Evolutionary conservation across 345 rosid species (phyloP).

Genomic region (Eucalyptus virginea): DNA sequence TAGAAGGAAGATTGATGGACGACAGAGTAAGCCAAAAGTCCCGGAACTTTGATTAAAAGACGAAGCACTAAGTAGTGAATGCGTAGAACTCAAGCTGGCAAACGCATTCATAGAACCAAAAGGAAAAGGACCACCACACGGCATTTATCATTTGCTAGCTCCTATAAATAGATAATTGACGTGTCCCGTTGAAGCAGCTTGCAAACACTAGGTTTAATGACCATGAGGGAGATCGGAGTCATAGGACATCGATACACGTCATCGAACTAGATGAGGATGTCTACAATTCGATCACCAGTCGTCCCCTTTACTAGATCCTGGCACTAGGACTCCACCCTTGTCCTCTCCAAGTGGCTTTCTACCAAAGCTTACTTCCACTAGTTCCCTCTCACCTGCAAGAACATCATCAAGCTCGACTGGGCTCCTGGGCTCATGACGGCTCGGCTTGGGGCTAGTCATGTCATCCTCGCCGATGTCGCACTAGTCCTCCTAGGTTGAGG

Average conservation of each 20-base stretch:
- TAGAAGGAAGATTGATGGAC: background rate
- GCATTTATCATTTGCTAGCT: background rate
- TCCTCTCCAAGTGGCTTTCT: background rate
- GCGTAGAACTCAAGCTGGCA: rapidly evolving
- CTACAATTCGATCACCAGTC: rapidly evolving
- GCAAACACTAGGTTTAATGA: background rate
- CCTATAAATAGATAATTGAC: rapidly evolving
- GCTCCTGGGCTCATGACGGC: rapidly evolving
- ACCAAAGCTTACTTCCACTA: rapidly evolving
- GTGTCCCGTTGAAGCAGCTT: rapidly evolving
- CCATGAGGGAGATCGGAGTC: background rate
- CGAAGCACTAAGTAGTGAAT: background rate
- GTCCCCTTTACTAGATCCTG: rapidly evolving
- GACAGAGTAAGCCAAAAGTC: background rate
- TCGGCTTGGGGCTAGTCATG: rapidly evolving
- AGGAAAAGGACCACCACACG: background rate
- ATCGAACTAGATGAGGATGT: background rate
- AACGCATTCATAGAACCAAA: background rate
- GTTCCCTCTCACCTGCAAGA: background rate
- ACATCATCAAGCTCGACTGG: rapidly evolving
- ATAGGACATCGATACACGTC: rapidly evolving
- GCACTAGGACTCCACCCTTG: rapidly evolving
- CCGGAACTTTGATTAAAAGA: background rate
- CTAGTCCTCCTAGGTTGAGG: rapidly evolving
- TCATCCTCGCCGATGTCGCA: rapidly evolving